These are phyloP conservation scores for Lachancea quebecensis DNA, from an alignment of 805 yeast genomes.

Conservation along the genomic window DNA sequence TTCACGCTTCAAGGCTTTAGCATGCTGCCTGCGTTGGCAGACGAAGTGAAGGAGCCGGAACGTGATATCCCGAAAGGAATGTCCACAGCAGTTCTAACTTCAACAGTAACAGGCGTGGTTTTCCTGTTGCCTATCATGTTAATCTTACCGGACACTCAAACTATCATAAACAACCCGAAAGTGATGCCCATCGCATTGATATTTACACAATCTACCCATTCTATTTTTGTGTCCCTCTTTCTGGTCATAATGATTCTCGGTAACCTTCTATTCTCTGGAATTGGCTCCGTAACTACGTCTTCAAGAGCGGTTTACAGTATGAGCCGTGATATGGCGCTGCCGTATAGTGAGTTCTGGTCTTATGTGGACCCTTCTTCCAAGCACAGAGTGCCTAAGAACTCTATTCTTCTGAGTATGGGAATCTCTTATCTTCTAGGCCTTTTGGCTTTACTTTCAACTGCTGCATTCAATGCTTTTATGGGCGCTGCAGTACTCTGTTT, in stretches of 20 bases:
- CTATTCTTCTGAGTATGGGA: constrained; percentile 56
- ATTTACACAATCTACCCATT: constrained; percentile 63
- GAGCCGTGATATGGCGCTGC: constrained; percentile 78
- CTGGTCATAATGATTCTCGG: constrained; percentile 61
- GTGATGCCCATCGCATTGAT: constrained; percentile 75
- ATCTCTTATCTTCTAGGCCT: constrained; percentile 55
- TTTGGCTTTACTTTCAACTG: constrained; percentile 58
- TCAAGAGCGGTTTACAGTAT: constrained; percentile 77
- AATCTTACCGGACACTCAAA: constrained; percentile 59
- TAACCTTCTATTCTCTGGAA: constrained; percentile 66
- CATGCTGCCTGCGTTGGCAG: constrained; percentile 72
- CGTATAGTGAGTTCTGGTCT: constrained; percentile 57
- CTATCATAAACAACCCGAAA: constrained; percentile 51
- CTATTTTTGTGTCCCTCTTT: constrained; percentile 60
- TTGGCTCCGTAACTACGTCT: constrained; percentile 74
- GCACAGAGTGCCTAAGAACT: constrained; percentile 62
- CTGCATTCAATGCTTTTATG: constrained; percentile 78
- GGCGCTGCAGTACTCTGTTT: constrained; percentile 75
- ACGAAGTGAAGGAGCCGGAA: constrained; percentile 74
- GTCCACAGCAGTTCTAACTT: constrained; percentile 53
- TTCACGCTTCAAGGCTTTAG: constrained; percentile 81
- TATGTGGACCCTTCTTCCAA: constrained; percentile 50
- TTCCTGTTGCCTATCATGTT: constrained; percentile 66
- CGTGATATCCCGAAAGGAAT: constrained; percentile 69
- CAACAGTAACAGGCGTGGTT: constrained; percentile 62